Evolutionary conservation across 768 basidiomycete genomes (phyloP).

Genomic region (Leccinum aurantiacum): DNA sequence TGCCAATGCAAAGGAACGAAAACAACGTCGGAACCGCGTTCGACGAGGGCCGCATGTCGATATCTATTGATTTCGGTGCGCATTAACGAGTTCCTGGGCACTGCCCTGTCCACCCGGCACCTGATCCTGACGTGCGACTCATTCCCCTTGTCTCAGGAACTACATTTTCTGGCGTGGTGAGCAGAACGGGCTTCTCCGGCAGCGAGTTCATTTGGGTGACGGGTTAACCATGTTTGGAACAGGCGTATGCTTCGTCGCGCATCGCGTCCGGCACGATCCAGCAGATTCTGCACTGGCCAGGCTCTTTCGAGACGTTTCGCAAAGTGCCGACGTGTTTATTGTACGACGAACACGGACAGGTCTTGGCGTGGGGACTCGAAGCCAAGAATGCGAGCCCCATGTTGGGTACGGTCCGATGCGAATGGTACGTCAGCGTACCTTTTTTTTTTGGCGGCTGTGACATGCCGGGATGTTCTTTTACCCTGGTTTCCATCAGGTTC

Average conservation of each 20-base stretch:
- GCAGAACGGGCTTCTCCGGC: constrained; percentile 28
- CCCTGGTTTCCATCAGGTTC: constrained; percentile 50
- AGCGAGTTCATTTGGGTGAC: neutral
- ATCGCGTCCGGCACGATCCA: constrained; percentile 77
- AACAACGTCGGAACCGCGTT: constrained; percentile 2
- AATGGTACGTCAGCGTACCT: constrained; percentile 41
- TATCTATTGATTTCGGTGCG: constrained; percentile 82
- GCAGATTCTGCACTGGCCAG: constrained; percentile 86
- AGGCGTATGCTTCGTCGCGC: constrained; percentile 87
- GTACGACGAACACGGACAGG: constrained; percentile 71
- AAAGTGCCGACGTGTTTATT: constrained; percentile 86
- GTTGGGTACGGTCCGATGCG: constrained; percentile 59
- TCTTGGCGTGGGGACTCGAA: constrained; percentile 84
- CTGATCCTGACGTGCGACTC: neutral
- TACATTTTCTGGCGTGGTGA: constrained; percentile 83
- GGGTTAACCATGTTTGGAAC: constrained; percentile 12
- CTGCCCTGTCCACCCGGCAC: neutral
- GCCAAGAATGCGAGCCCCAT: constrained; percentile 78
- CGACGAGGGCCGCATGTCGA: constrained; percentile 78
- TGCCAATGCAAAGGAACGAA: constrained; percentile 18
- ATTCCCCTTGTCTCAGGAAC: constrained; percentile 51
- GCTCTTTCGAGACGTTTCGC: constrained; percentile 81
- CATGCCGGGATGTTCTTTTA: neutral
- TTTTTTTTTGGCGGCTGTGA: neutral
- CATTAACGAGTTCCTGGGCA: constrained; percentile 8